A percentile compares a stretch with the other conserved stretches of the same genome.
phyloP scores from a whole-genome alignment of 345 rosid genomes.

The Ceriops decandra region DNA sequence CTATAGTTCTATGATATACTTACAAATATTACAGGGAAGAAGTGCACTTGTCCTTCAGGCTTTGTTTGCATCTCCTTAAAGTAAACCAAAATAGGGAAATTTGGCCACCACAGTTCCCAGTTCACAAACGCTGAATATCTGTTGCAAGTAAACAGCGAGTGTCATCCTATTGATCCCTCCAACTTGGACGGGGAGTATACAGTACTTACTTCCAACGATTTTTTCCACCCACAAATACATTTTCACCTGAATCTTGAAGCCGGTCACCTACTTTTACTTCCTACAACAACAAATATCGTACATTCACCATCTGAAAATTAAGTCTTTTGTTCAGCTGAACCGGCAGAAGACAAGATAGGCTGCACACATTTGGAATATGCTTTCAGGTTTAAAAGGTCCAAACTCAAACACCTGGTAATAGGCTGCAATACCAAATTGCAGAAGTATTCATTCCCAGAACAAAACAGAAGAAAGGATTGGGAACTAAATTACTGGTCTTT shows the following conservation, averaged over 20 bases:
- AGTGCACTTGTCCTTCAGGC: slow-evolving; percentile 82
- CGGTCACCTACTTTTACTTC: slow-evolving; percentile 67
- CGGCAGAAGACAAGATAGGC: too few species aligned
- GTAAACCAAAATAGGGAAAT: slow-evolving; percentile 65
- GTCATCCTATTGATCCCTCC: not conserved
- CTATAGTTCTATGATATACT: slow-evolving; percentile 21
- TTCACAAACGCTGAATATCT: slow-evolving; percentile 72
- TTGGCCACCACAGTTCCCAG: slow-evolving; percentile 90
- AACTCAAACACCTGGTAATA: not conserved
- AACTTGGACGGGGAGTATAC: not conserved
- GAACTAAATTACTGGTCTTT: not conserved
- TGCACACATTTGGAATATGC: too few species aligned
- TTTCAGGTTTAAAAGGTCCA: not conserved
- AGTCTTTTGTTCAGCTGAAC: too few species aligned
- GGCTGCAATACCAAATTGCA: not conserved
- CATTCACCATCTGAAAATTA: not conserved
- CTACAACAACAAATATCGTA: slow-evolving; percentile 27
- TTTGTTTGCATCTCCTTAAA: slow-evolving; percentile 73
- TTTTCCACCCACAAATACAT: slow-evolving; percentile 69
- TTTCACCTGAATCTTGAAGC: slow-evolving; percentile 69
- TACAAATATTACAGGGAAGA: slow-evolving; percentile 76
- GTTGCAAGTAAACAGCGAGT: slow-evolving; percentile 12
- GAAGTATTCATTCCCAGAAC: not conserved
- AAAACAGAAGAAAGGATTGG: too few species aligned
- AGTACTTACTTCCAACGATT: slow-evolving; percentile 72